Evolutionary conservation across 2,329 filamentous ascomycete genomes (phyloP).

Genomic region (Tolypocladium endophyticum): DNA sequence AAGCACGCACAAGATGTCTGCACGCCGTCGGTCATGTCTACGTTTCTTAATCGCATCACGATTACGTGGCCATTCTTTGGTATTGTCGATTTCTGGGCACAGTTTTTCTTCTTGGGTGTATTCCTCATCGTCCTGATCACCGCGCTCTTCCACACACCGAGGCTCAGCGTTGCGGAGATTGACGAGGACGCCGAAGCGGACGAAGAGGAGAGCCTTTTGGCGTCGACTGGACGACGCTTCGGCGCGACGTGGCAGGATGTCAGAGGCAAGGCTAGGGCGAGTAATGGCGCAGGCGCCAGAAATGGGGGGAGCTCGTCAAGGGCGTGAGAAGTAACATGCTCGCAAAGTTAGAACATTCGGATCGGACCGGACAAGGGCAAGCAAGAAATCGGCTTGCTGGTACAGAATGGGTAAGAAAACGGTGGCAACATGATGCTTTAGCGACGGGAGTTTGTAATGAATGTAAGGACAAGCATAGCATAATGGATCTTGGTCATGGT

Average conservation of each 20-base stretch:
- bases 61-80: slow-evolving; percentile 96
- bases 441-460: background rate
- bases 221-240: slow-evolving; percentile 71
- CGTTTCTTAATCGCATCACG: slow-evolving; percentile 84
- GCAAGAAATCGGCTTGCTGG: background rate
- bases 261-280: slow-evolving; percentile 38
- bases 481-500: background rate
- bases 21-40: slow-evolving; percentile 83
- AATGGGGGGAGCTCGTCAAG: slow-evolving; percentile 2
- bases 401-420: background rate
- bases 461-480: background rate
- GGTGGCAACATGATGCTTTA: background rate
- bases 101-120: slow-evolving; percentile 79
- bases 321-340: background rate
- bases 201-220: slow-evolving; percentile 86
- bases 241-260: slow-evolving; percentile 86
- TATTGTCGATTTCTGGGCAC: slow-evolving; percentile 87
- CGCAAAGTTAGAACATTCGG: background rate
- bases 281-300: slow-evolving; percentile 7
- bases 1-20: slow-evolving; percentile 69
- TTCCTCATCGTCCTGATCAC: slow-evolving; percentile 76
- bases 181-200: slow-evolving; percentile 86
- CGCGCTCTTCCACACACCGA: slow-evolving; percentile 70
- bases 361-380: background rate
- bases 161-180: slow-evolving; percentile 62